Conservation (phyloP, 139 green algal genomes). For the Chlorella vulgaris region DNA sequence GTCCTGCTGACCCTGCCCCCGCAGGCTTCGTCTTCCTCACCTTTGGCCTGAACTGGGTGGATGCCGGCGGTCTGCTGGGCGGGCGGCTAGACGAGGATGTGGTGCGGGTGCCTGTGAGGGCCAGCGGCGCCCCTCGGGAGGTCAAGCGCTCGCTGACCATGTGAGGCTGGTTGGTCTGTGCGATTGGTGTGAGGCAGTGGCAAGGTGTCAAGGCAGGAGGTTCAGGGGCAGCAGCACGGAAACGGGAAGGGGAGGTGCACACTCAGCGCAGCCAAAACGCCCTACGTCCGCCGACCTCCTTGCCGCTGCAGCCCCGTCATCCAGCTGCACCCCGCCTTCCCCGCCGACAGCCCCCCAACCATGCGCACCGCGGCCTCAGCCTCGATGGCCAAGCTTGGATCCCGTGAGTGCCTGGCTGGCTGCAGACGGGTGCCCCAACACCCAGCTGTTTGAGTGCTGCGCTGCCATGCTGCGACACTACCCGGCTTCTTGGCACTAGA, state of each 20-base stretch:
- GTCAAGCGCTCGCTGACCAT: constrained; percentile 32
- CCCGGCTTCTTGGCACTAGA: too few species aligned
- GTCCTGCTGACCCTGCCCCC: too few species aligned
- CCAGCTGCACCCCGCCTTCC: background rate
- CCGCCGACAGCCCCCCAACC: background rate
- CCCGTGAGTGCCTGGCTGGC: background rate
- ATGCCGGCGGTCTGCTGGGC: constrained; percentile 66
- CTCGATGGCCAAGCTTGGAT: background rate
- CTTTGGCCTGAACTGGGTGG: constrained; percentile 81
- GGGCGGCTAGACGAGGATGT: constrained; percentile 50
- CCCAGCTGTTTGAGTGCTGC: too few species aligned
- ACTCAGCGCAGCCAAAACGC: background rate
- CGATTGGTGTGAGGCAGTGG: too few species aligned
- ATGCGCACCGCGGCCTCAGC: background rate
- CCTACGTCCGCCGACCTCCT: background rate
- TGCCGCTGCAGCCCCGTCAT: constrained; percentile 20
- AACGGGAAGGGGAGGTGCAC: too few species aligned
- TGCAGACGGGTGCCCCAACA: too few species aligned
- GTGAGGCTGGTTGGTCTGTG: background rate
- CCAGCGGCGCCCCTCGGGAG: constrained; percentile 12
- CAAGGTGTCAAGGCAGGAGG: too few species aligned
- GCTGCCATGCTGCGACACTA: too few species aligned
- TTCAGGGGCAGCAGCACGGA: too few species aligned
- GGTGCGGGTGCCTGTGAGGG: constrained; percentile 20
- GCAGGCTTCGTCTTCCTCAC: constrained; percentile 74